phyloP scores from a whole-genome alignment of 2,329 filamentous ascomycete genomes.

The Myotisia sp. region DNA sequence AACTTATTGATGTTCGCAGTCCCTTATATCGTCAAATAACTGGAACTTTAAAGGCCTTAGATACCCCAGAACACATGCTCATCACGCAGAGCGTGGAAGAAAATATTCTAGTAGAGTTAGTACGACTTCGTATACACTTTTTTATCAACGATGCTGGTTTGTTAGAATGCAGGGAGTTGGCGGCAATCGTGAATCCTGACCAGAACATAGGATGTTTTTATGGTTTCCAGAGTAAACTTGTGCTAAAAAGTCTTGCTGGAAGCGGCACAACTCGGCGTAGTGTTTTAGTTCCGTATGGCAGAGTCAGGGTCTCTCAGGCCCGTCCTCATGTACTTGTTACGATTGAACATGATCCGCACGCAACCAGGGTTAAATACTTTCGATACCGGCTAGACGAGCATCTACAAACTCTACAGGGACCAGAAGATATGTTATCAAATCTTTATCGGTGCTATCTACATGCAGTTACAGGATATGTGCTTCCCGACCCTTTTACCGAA shows the following conservation, averaged over 20 bases:
- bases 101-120: constrained; percentile 36
- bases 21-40: constrained; percentile 20
- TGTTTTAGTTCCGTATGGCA: constrained; percentile 41
- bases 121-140: constrained; percentile 41
- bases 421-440: constrained; percentile 42
- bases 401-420: constrained; percentile 43
- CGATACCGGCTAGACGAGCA: constrained; percentile 41
- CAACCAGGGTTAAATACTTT: constrained; percentile 29
- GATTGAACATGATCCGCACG: too few relatives aligned
- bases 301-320: constrained; percentile 15
- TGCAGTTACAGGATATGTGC: constrained; percentile 23
- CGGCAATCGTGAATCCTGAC: constrained; percentile 38
- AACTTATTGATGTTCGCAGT: constrained; percentile 29
- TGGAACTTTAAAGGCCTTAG: constrained; percentile 38
- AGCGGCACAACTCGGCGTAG: constrained; percentile 34
- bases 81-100: constrained; percentile 31
- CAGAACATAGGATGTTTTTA: constrained; percentile 49
- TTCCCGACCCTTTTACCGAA: constrained; percentile 23
- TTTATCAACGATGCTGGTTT: constrained; percentile 30
- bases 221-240: constrained; percentile 45
- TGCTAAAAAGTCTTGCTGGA: too few relatives aligned
- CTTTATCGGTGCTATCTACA: constrained; percentile 40
- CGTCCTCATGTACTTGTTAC: constrained; percentile 33
- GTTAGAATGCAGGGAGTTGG: constrained; percentile 38
- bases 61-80: constrained; percentile 29